A percentile compares a stretch with the other conserved stretches of the same genome.
Conservation (phyloP, 306 rosid species). For the Albizia julibrissin region DNA sequence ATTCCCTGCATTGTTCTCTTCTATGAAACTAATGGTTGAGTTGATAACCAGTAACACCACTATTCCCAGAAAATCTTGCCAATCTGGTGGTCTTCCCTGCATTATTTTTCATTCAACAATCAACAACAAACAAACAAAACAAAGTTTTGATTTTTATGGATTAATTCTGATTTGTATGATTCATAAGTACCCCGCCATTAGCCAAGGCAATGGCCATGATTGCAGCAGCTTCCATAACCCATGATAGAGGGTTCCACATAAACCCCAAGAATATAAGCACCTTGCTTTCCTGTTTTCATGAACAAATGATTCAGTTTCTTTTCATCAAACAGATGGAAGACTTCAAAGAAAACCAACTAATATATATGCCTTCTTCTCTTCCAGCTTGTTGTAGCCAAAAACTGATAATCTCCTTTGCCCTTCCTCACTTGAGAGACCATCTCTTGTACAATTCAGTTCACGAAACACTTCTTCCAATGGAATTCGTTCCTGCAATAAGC, state of each 20-base stretch:
- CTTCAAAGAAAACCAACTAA: not conserved
- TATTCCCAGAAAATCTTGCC: slow-evolving; percentile 78
- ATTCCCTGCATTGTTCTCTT: slow-evolving; percentile 86
- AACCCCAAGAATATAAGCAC: slow-evolving; percentile 69
- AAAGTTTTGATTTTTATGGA: no score
- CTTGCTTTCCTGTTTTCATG: slow-evolving; percentile 59
- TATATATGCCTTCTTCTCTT: slow-evolving; percentile 61
- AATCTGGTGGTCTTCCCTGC: slow-evolving; percentile 75
- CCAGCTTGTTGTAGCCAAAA: slow-evolving; percentile 77
- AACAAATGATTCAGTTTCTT: not conserved
- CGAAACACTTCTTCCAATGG: slow-evolving; percentile 72
- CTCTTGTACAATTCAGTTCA: slow-evolving; percentile 56
- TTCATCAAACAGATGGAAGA: not conserved
- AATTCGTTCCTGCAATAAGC: slow-evolving; percentile 51
- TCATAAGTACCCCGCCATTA: slow-evolving; percentile 61
- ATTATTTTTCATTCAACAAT: not conserved
- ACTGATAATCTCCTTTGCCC: slow-evolving; percentile 57
- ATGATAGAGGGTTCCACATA: slow-evolving; percentile 89
- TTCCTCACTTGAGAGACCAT: slow-evolving; percentile 65
- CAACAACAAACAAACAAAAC: slow-evolving; percentile 18
- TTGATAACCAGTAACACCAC: slow-evolving; percentile 60
- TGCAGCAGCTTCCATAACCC: slow-evolving; percentile 90
- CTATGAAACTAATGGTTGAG: slow-evolving; percentile 79
- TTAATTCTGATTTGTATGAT: no score
- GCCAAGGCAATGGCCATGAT: slow-evolving; percentile 84